Percentiles rank a stretch among this genome's conserved stretches.
These are phyloP conservation scores for Ustilago sp. DNA, from an alignment of 1,284 basidiomycete genomes.

Conservation along the genomic window DNA sequence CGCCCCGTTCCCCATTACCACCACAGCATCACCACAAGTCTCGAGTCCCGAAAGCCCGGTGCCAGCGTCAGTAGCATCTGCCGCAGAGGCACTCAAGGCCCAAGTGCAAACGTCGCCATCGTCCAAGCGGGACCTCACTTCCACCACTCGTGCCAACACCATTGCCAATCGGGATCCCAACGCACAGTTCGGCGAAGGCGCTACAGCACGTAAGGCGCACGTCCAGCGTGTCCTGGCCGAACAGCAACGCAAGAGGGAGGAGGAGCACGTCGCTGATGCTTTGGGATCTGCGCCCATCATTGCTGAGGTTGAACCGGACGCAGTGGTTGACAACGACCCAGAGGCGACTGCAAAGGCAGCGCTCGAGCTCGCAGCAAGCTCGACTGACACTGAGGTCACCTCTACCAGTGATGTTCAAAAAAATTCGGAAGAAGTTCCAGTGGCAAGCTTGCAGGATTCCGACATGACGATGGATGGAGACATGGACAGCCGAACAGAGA, in stretches of 20 bases:
- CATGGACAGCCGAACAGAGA: neutral
- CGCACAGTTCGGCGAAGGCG: slow-evolving; percentile 39
- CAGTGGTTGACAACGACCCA: slow-evolving; percentile 12
- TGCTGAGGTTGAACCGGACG: slow-evolving; percentile 21
- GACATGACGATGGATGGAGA: neutral
- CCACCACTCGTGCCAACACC: slow-evolving; percentile 43
- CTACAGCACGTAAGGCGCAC: slow-evolving; percentile 51
- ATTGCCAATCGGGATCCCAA: slow-evolving; percentile 46
- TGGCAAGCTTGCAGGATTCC: neutral
- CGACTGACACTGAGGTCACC: neutral
- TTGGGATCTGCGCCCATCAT: slow-evolving; percentile 30
- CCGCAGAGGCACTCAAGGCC: slow-evolving; percentile 23
- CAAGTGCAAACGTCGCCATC: slow-evolving; percentile 26
- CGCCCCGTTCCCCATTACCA: slow-evolving; percentile 16
- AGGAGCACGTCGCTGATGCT: slow-evolving; percentile 37
- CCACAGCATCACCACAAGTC: slow-evolving; percentile 23
- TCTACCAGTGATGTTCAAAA: no score
- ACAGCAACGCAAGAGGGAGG: slow-evolving; percentile 46
- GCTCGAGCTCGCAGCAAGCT: slow-evolving; percentile 16
- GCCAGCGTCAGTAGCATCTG: slow-evolving; percentile 5
- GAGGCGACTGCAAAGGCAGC: slow-evolving; percentile 28
- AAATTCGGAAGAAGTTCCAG: neutral
- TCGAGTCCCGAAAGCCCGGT: neutral
- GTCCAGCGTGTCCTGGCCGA: slow-evolving; percentile 48
- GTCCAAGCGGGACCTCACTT: slow-evolving; percentile 23